phyloP scores from a whole-genome alignment of 2,329 filamentous ascomycete genomes.

The Rutstroemia sp. region DNA sequence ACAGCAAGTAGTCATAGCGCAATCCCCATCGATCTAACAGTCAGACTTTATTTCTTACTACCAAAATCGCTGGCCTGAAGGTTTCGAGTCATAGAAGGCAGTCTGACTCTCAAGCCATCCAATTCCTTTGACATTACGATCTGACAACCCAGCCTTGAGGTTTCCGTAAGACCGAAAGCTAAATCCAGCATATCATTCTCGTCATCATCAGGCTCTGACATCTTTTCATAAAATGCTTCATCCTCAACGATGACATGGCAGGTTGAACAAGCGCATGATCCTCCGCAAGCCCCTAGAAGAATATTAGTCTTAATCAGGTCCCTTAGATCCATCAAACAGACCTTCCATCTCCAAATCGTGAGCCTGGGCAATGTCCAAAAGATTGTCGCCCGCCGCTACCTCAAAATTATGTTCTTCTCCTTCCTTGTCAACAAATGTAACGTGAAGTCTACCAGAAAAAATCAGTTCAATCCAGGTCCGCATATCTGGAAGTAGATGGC shows the following conservation, averaged over 20 bases:
- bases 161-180: constrained; percentile 68
- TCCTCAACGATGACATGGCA: constrained; percentile 67
- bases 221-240: constrained; percentile 54
- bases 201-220: constrained; percentile 53
- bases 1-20: not conserved
- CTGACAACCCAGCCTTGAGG: constrained; percentile 41
- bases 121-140: constrained; percentile 86
- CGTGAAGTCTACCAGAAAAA: constrained; percentile 54
- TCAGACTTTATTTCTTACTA: constrained; percentile 27
- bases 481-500: constrained; percentile 26
- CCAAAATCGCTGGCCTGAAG: constrained; percentile 90
- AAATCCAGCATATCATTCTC: constrained; percentile 69
- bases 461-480: not conserved
- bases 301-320: not conserved
- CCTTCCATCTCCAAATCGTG: constrained; percentile 97
- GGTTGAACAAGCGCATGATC: constrained; percentile 67
- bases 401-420: constrained; percentile 66
- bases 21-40: not conserved
- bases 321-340: constrained; percentile 26
- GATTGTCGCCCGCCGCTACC: constrained; percentile 80
- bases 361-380: constrained; percentile 90
- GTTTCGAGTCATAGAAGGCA: constrained; percentile 93
- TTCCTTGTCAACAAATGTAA: constrained; percentile 94
- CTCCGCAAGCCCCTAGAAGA: constrained; percentile 71
- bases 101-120: constrained; percentile 74